These are phyloP conservation scores for Petunia secreta DNA, from an alignment of 257 asterid genomes.

Conservation along the genomic window DNA sequence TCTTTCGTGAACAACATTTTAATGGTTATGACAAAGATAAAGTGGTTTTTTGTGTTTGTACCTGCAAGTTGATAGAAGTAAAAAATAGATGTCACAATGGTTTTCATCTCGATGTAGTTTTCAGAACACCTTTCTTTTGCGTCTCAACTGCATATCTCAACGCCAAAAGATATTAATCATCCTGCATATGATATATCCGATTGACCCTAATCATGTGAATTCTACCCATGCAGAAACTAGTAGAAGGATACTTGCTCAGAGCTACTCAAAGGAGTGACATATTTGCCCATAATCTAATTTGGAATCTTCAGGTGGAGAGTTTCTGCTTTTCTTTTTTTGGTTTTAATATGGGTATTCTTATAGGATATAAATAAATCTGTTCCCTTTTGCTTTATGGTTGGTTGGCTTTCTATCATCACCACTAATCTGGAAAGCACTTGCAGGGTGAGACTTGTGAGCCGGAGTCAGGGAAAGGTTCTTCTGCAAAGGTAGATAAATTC, in stretches of 20 bases:
- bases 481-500: slow-evolving; percentile 59
- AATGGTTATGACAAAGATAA: background rate
- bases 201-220: slow-evolving; percentile 26
- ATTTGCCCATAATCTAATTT: slow-evolving; percentile 95
- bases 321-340: background rate
- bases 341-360: slow-evolving; percentile 12
- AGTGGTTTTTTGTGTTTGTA: background rate
- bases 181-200: slow-evolving; percentile 26
- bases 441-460: slow-evolving; percentile 87
- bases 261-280: slow-evolving; percentile 96
- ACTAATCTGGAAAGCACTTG: slow-evolving; percentile 36
- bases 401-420: slow-evolving; percentile 32
- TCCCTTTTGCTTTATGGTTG: slow-evolving; percentile 26
- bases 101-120: background rate
- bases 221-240: slow-evolving; percentile 71
- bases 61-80: background rate
- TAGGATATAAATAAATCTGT: background rate
- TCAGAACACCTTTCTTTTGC: background rate
- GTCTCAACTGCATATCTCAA: background rate
- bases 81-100: background rate
- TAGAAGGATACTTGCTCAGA: slow-evolving; percentile 97
- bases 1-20: background rate
- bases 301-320: slow-evolving; percentile 87
- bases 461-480: slow-evolving; percentile 70
- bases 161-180: background rate